Evolutionary conservation across 352 stramenopile species (phyloP), one percentile per base, ranked within the genome.

Genomic region (Pythium angustatum): DNA sequence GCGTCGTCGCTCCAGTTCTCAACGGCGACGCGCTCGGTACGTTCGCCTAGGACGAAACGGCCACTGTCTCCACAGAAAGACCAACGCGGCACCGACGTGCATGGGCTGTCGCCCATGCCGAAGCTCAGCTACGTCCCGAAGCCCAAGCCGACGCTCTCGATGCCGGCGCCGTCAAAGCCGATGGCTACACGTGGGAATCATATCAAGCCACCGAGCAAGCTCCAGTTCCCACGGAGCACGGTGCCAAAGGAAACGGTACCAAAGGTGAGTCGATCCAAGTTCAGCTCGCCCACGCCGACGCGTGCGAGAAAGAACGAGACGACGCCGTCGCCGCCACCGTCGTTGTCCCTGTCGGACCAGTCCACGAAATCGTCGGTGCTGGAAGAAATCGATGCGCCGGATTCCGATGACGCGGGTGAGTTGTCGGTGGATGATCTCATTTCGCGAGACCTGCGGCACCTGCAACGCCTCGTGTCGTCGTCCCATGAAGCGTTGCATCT

Each of bases 401-500:
- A 71, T 30, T 31, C 50, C 2, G 58, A 66, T 64, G 14, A 41
- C 21, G 58, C 49, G 9, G 65, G 68, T 5, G 64, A 82, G 10
- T 60, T 72, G 12, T 85, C 75, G 2, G 75, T 86, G n/a, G 75
- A 85, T 57, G 62, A 73, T 17, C 65, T 86, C n/a, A 81, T 89
- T 33, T 65, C 56, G 11, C 68, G 74, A 8, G 80, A 87, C n/a
- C 72, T 89, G 3, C 44, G 60, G 1, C 50, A 84, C 6, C 64
- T 89, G 0, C 74, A 79, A 30, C 54, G 68, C 0, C 60, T 89
- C 19, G 75, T 89, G 1, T 57, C 57, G 17, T 72, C 64, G 8
- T 69, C 65, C 9, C 60, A 60, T 12, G 56, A 77, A 30, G 19
- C 28, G 40, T 22, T 22, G 15, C 14, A n/a, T 36, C 31, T 44